Base-by-base conservation (phyloP, 2,329 filamentous ascomycete species). In the Fusarium sp. region DNA sequence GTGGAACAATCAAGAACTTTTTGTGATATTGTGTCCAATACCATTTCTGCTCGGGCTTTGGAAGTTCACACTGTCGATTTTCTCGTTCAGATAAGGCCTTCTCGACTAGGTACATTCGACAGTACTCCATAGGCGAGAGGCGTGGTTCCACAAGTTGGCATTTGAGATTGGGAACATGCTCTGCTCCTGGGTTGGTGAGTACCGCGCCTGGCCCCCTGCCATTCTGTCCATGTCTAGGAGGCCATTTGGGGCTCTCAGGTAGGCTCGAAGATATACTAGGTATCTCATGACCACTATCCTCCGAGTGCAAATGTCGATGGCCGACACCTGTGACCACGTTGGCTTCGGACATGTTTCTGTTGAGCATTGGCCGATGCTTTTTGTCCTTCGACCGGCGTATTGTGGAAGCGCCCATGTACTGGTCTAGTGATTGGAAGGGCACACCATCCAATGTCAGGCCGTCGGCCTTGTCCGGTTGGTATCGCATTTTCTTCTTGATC, bases 51-150 rank as follows among this genome's bases (percentile, higher is more conserved):
- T 65, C 62, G 3, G 78, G 77, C 17, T 64, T 62, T 14, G 73
- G 75, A 7, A 82, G 67, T 20, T 74, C 68, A 45, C 76, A 78
- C 3, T 63, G 40, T 7, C 71, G 62, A 10, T 62, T 54, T 13
- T 78, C 71, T 20, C 62, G 71, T 17, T 74, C 69, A 14, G 76
- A 71, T 15, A 64, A 56, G 7, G 76, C 71, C 43, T 78, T 75
- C 45, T 79, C 76, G 4, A 82, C 59, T 33, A 79, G 70, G 46
- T 77, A 79, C 7, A 75, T 65, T 9, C 80, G 75, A 10, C 73
- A 57, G 47, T 81, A 81, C 43, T 82, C 80, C 78, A 82, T 80
- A 1, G 79, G 78, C 1, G 79, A 80, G 6, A 82, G 48, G 1
- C 78, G 75, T 1, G 79, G 78, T 20, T 64, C 53, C 6, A 49